Conservation (phyloP, 192 early-diverging fungal genomes). For the Lunasporangiospora selenospora region DNA sequence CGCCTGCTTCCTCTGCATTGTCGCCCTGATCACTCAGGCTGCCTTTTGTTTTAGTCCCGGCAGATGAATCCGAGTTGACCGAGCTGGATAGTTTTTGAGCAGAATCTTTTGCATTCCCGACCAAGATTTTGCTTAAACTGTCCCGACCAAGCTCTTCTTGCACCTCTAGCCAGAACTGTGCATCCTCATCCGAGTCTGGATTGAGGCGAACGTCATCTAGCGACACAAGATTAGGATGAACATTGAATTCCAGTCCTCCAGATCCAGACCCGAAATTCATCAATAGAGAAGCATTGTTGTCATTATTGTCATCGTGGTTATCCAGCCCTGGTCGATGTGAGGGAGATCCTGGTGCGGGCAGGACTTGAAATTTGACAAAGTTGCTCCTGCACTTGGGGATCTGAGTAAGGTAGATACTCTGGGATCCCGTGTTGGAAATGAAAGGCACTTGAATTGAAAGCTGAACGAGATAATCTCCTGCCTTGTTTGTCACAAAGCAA, state of each 20-base stretch:
- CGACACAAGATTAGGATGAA: slow-evolving; percentile 19
- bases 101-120: too few relatives aligned
- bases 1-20: too few relatives aligned
- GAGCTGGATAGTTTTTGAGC: too few relatives aligned
- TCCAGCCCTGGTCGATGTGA: not conserved
- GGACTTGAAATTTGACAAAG: slow-evolving; percentile 30
- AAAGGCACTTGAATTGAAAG: slow-evolving; percentile 29
- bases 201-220: slow-evolving; percentile 37
- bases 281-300: too few relatives aligned
- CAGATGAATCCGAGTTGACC: too few relatives aligned
- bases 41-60: too few relatives aligned
- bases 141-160: slow-evolving; percentile 28
- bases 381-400: slow-evolving; percentile 39
- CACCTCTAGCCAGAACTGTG: slow-evolving; percentile 43
- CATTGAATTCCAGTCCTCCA: slow-evolving; percentile 23
- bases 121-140: too few relatives aligned
- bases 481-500: slow-evolving; percentile 36
- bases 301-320: not conserved
- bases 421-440: not conserved
- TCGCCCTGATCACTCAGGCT: too few relatives aligned
- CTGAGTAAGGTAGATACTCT: slow-evolving; percentile 12
- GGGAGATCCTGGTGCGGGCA: not conserved
- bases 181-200: slow-evolving; percentile 43
- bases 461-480: slow-evolving; percentile 36
- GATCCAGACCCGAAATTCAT: too few relatives aligned